Evolutionary conservation across 2,329 filamentous ascomycete species (phyloP).

Genomic region (Rhinocladiella similis): DNA sequence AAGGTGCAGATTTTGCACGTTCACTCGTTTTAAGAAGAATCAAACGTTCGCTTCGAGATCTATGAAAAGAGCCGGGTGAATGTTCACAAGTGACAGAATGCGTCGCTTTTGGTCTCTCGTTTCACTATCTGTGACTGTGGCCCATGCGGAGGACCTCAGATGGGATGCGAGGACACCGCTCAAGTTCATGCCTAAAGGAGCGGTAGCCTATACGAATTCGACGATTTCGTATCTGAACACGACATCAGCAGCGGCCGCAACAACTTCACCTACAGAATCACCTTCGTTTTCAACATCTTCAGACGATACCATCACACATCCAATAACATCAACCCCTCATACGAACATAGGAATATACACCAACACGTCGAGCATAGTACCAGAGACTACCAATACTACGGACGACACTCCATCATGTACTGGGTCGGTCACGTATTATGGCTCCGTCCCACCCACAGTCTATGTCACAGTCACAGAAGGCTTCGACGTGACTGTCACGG

Average conservation of each 20-base stretch:
- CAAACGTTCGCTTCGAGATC: slow-evolving; percentile 8
- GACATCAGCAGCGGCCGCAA: background rate
- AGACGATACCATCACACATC: background rate
- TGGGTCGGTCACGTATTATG: slow-evolving; percentile 24
- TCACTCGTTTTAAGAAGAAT: background rate
- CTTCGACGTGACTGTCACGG: slow-evolving; percentile 24
- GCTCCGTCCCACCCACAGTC: slow-evolving; percentile 26
- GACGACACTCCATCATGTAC: slow-evolving; percentile 16
- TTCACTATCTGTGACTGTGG: slow-evolving; percentile 3
- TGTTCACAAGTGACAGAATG: slow-evolving; percentile 6
- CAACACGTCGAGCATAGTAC: background rate
- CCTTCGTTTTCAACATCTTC: background rate
- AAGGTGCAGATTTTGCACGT: slow-evolving; percentile 1
- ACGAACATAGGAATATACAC: slow-evolving; percentile 4
- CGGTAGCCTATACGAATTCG: slow-evolving; percentile 12
- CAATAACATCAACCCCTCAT: background rate
- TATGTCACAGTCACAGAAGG: slow-evolving; percentile 26
- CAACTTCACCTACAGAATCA: background rate
- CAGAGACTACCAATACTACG: slow-evolving; percentile 1
- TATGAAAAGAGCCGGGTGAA: slow-evolving; percentile 3
- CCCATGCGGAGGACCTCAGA: slow-evolving; percentile 2
- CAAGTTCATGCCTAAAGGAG: slow-evolving; percentile 6
- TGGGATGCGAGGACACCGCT: slow-evolving; percentile 3
- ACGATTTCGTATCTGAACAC: slow-evolving; percentile 4
- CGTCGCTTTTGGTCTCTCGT: slow-evolving; percentile 11